Conservation (phyloP, 202 grass and related monocot species). For the Hordeum pubiflorum region DNA sequence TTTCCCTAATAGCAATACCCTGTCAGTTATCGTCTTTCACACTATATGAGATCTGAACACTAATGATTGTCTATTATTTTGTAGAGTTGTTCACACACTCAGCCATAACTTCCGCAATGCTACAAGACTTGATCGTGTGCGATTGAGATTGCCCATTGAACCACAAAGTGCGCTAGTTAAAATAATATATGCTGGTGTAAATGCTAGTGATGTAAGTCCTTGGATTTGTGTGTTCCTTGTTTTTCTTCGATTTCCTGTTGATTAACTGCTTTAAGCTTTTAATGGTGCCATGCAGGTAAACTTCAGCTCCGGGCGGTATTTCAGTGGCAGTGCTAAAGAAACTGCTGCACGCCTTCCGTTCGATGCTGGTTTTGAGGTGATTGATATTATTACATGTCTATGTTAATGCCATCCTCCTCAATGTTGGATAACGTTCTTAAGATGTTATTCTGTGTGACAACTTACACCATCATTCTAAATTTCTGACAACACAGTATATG, state of each 20-base stretch:
- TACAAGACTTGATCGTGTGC: constrained; percentile 64
- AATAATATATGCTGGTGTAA: constrained; percentile 96
- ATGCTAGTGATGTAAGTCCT: constrained; percentile 97
- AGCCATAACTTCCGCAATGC: constrained; percentile 83
- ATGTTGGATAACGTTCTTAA: constrained; percentile 18
- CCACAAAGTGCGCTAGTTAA: constrained; percentile 71
- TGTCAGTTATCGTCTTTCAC: constrained; percentile 4
- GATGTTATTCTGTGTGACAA: neutral
- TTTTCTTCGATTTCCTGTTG: constrained; percentile 20
- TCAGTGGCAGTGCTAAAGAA: constrained; percentile 65
- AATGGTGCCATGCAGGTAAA: constrained; percentile 60
- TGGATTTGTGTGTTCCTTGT: neutral
- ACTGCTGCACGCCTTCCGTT: constrained; percentile 70
- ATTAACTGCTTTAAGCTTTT: neutral
- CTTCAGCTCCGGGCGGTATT: constrained; percentile 93
- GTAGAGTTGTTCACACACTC: constrained; percentile 92
- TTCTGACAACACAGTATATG: neutral
- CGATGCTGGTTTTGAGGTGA: constrained; percentile 97
- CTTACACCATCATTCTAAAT: neutral
- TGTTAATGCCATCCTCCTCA: neutral
- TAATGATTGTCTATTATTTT: constrained; percentile 24
- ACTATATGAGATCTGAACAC: neutral
- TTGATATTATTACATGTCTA: neutral
- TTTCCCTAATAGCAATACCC: neutral
- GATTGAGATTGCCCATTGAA: constrained; percentile 67